These are phyloP conservation scores for Plenodomus lindquistii DNA, from an alignment of 2,329 filamentous ascomycete genomes.

Conservation along the genomic window DNA sequence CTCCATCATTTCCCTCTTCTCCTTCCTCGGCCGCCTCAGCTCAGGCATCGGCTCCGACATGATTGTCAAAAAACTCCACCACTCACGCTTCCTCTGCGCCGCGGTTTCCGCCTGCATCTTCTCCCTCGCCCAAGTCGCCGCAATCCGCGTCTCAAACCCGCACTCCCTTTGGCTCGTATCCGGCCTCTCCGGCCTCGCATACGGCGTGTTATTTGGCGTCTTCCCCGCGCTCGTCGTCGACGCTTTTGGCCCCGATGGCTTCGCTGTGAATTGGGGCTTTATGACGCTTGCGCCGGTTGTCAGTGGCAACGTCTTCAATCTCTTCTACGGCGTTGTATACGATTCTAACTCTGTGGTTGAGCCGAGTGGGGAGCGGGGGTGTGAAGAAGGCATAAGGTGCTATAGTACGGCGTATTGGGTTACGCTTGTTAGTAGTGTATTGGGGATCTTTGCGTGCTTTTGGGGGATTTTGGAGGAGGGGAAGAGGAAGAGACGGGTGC, in stretches of 20 bases:
- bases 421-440: conserved; percentile 71
- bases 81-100: conserved; percentile 89
- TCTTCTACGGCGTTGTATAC: conserved; percentile 83
- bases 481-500: conserved; percentile 31
- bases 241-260: conserved; percentile 83
- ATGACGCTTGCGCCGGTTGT: conserved; percentile 90
- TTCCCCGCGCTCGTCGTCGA: conserved; percentile 87
- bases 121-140: conserved; percentile 75
- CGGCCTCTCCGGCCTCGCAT: conserved; percentile 81
- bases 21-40: conserved; percentile 78
- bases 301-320: conserved; percentile 88
- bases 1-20: conserved; percentile 86
- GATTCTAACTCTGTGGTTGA: conserved; percentile 76
- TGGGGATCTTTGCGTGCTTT: conserved; percentile 71
- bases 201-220: conserved; percentile 92
- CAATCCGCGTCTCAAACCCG: conserved; percentile 75
- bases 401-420: conserved; percentile 81
- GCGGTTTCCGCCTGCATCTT: conserved; percentile 79
- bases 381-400: conserved; percentile 76
- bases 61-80: conserved; percentile 77
- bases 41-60: conserved; percentile 82
- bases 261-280: conserved; percentile 94
- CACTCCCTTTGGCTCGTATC: conserved; percentile 78
- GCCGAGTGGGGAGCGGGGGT: conserved; percentile 71
- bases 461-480: conserved; percentile 69